A percentile compares a stretch with the other conserved stretches of the same genome.
Conservation (phyloP, 164 flowering plant genomes). For the Sextonia rubra region DNA sequence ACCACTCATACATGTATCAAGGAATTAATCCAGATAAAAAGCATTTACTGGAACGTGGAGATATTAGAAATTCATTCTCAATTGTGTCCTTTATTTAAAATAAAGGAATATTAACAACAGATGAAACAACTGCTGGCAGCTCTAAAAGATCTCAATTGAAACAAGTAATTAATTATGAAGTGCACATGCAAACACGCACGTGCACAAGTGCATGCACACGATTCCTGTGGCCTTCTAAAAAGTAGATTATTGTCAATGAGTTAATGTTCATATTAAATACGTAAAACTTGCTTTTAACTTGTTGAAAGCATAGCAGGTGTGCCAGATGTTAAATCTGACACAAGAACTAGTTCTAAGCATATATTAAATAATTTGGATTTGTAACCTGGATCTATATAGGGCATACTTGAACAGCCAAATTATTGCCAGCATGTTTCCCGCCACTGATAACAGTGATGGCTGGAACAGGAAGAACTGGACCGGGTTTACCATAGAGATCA, state of each 20-base stretch:
- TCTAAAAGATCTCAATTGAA: no score
- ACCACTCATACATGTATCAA: neutral
- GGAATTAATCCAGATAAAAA: neutral
- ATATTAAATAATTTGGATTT: constrained; percentile 13
- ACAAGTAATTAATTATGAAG: no score
- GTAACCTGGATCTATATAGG: constrained; percentile 31
- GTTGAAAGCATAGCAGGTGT: neutral
- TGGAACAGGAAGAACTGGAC: constrained; percentile 74
- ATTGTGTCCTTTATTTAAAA: neutral
- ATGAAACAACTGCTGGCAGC: neutral
- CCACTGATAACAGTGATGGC: constrained; percentile 88
- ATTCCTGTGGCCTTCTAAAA: no score
- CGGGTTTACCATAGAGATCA: constrained; percentile 70
- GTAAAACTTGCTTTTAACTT: neutral
- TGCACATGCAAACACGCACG: no score
- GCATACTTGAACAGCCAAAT: constrained; percentile 77
- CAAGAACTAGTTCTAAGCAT: neutral
- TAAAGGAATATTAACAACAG: no score
- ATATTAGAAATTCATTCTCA: no score
- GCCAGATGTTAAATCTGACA: neutral
- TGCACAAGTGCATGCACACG: no score
- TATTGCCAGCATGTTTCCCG: constrained; percentile 90
- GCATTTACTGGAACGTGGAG: neutral
- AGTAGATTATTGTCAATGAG: neutral
- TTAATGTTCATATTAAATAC: neutral